Evolutionary conservation across 108 stramenopile genomes (phyloP), one percentile per base, ranked within the genome.

Genomic region (Phaeodactylum tricornutum): DNA sequence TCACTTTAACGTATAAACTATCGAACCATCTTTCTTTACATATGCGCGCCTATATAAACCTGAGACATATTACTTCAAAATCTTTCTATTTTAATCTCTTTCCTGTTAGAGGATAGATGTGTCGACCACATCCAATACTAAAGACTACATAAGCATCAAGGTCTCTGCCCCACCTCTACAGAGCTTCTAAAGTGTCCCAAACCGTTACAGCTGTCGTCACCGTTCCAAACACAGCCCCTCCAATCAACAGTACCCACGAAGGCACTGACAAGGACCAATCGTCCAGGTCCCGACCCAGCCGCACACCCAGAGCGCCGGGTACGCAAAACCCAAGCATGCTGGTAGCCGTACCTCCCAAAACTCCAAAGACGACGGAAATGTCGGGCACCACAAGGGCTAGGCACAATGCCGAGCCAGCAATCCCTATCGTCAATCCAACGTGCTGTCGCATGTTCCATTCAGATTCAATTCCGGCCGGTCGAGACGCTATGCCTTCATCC

Each of bases 261-360:
- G 42, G 31, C 32, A 44, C 41, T 21, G 23, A 43, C 28, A 28
- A 29, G 39, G 8, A 25, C 25, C 12, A 28, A 35, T 34, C 38
- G 23, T 51, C 59, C 39, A 54, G 30, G 12, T 57, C 45, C 14
- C 25, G 26, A 1, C 27, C 38, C 19, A 64, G 30, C 22, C 28
- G 29, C 33, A 66, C 23, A 19, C 68, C 74, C 57, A 84, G 57
- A 57, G 74, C 53, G 23, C 79, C 87, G 22, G 87, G 87, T 3
- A 88, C 64, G 35, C 76, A 58, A 50, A 84, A 84, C 28, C 82
- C 76, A 50, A 88, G 57, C 15, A 82, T 31, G 17, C 71, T 64
- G 16, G 67, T 66, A 3, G 80, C 66, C 1, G 80, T 82, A 25
- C 87, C 82, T 27, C 87, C 82, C 61, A 88, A 62, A 2, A 88